These are phyloP conservation scores for Paecilomyces sp. DNA, from an alignment of 2,329 filamentous ascomycete genomes.

Conservation along the genomic window DNA sequence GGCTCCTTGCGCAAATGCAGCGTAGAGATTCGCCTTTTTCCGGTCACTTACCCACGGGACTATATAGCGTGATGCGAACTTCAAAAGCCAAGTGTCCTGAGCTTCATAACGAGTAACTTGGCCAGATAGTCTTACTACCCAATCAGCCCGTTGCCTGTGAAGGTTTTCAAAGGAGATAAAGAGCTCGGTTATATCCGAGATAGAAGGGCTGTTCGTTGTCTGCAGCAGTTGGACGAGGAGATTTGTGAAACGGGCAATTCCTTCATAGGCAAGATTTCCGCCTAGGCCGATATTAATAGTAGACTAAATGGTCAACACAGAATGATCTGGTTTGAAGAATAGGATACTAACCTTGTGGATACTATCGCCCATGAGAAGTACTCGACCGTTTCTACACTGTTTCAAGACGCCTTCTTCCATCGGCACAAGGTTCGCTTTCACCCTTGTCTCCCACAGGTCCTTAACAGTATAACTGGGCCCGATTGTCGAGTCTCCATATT, in stretches of 20 bases:
- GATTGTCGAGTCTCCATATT: constrained; percentile 5
- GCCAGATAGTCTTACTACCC: constrained; percentile 10
- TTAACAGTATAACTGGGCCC: constrained; percentile 13
- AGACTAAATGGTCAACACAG: constrained; percentile 5
- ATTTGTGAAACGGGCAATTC: constrained; percentile 27
- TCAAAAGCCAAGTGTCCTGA: constrained; percentile 14
- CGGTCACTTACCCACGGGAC: constrained; percentile 2
- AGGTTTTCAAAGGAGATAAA: constrained; percentile 11
- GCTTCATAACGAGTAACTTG: constrained; percentile 17
- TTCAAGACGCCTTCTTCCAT: constrained; percentile 10
- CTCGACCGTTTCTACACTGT: constrained; percentile 10
- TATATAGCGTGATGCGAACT: constrained; percentile 7
- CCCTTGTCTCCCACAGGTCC: constrained; percentile 11
- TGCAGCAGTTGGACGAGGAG: constrained; percentile 14
- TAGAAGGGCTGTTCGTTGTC: constrained; percentile 7
- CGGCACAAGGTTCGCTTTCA: constrained; percentile 8
- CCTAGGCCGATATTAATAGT: constrained; percentile 26
- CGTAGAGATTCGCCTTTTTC: not conserved
- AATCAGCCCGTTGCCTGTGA: constrained; percentile 12
- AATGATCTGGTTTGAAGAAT: constrained; percentile 2
- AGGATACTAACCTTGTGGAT: constrained; percentile 10
- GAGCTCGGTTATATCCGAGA: constrained; percentile 7
- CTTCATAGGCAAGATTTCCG: constrained; percentile 31
- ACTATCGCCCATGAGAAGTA: constrained; percentile 11
- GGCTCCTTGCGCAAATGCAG: not conserved